These are phyloP conservation scores for Colletotrichum scovillei DNA, from an alignment of 2,329 filamentous ascomycete genomes.

Conservation along the genomic window DNA sequence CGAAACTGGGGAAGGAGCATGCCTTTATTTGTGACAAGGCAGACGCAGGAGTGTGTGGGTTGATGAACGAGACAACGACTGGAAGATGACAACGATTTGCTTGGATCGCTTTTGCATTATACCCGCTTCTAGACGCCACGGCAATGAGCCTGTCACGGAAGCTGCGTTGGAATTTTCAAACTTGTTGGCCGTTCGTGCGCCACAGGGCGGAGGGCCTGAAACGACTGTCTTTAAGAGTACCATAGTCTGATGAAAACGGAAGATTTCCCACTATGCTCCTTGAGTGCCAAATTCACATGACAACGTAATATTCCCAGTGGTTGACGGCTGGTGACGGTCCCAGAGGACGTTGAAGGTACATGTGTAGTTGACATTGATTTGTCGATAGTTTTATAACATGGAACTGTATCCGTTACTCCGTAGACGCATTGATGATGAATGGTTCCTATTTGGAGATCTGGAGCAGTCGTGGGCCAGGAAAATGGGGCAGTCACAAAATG, in stretches of 20 bases:
- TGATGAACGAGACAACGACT: neutral
- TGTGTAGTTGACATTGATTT: neutral
- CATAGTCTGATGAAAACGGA: neutral
- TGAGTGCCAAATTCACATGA: neutral
- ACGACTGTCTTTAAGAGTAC: neutral
- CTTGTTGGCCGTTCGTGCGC: neutral
- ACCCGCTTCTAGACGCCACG: slow-evolving; percentile 12
- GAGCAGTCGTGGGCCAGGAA: neutral
- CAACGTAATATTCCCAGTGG: neutral
- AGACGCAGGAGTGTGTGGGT: neutral
- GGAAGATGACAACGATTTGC: slow-evolving; percentile 6
- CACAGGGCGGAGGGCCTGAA: neutral
- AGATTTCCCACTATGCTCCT: neutral
- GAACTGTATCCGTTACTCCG: neutral
- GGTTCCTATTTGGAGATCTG: neutral
- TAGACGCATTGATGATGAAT: neutral
- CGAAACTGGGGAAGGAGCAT: neutral
- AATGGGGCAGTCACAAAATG: neutral
- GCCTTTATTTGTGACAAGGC: neutral
- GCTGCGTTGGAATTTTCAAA: slow-evolving; percentile 7
- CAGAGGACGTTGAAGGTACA: neutral
- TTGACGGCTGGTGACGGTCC: neutral
- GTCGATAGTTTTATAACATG: neutral
- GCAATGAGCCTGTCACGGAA: slow-evolving; percentile 3
- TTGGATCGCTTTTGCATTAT: slow-evolving; percentile 23